Percentiles rank a stretch among this genome's conserved stretches.
phyloP scores from a whole-genome alignment of 352 stramenopile genomes.

The Blastocystis sp. region DNA sequence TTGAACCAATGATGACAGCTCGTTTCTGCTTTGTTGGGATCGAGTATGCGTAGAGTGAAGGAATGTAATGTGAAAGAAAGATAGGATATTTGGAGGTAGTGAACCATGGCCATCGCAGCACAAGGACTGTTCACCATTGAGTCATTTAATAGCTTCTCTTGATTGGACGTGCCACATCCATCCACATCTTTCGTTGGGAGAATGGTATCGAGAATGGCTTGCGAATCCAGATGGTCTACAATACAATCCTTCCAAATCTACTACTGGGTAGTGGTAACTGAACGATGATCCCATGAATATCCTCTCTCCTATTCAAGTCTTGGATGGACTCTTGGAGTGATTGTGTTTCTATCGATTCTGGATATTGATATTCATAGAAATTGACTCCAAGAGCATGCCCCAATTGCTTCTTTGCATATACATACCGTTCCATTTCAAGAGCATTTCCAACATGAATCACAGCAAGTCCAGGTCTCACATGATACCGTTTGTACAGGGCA shows the following conservation, averaged over 20 bases:
- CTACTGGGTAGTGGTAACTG: neutral
- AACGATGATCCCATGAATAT: neutral
- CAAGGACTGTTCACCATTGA: neutral
- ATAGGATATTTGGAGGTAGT: slow-evolving; percentile 13
- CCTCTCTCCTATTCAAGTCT: neutral
- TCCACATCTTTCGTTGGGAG: neutral
- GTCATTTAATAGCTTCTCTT: neutral
- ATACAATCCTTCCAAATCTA: neutral
- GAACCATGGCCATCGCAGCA: neutral
- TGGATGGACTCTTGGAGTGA: neutral
- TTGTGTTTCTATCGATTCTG: neutral
- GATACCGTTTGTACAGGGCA: neutral
- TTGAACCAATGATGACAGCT: neutral
- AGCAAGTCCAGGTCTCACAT: neutral
- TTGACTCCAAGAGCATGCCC: neutral
- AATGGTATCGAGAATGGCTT: neutral
- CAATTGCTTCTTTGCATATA: neutral
- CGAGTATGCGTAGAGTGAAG: neutral
- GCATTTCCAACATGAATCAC: neutral
- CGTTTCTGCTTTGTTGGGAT: neutral
- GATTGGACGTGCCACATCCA: neutral
- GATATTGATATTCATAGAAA: neutral
- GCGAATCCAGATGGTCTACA: neutral
- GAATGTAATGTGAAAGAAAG: neutral
- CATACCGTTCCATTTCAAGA: slow-evolving; percentile 14